Base-by-base conservation (phyloP, 805 yeast genomes). In the Cyberlindnera saturnus region DNA sequence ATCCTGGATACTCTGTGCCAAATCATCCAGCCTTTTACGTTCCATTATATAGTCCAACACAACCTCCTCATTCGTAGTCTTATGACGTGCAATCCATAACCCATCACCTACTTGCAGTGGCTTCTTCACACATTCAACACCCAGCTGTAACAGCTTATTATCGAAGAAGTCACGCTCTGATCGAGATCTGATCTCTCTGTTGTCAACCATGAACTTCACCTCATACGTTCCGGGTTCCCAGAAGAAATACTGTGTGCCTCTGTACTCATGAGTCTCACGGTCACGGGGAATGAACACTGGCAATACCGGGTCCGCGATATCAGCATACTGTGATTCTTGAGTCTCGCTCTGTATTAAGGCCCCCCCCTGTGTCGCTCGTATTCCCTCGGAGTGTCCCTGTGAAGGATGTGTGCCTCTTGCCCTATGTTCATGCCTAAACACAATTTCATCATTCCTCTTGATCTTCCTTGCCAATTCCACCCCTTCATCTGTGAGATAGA, bases 11-110 rank as follows among this genome's bases (percentile, higher is more conserved):
- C 96, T 86, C 30, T 70, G 57, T 0, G 84, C 84, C 54, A 93
- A 72, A 69, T 93, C 99, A 57, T 87, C 95, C 36, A 90, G 63
- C 43, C 96, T 67, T 63, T 93, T 93, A 32, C 99, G 71, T 65
- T 93, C 99, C 37, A 91, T 74, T n/a, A 93, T 83, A 48, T 78
- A 81, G 59, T 91, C 85, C 15, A 93, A 63, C 1, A 86, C 82
- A 5, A 81, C 87, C 42, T 81, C 81, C 41, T 74, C 73, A 1
- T 74, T 71, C 0, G 86, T 74, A 0, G 46, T 52, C 41, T 67
- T 74, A 55, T 88, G 75, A 43, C 74, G 73, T 0, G 96, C 99
- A 3, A 89, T 71, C 99, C 98, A 93, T 9, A 84, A 49, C 1
- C 83, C 82, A 65, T 93, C 99, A 6, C 99, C 98, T 3, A 90